A percentile compares a stretch with the other conserved stretches of the same genome.
Conservation (phyloP, 129 eudicot genomes). For the Solidago caesia region DNA sequence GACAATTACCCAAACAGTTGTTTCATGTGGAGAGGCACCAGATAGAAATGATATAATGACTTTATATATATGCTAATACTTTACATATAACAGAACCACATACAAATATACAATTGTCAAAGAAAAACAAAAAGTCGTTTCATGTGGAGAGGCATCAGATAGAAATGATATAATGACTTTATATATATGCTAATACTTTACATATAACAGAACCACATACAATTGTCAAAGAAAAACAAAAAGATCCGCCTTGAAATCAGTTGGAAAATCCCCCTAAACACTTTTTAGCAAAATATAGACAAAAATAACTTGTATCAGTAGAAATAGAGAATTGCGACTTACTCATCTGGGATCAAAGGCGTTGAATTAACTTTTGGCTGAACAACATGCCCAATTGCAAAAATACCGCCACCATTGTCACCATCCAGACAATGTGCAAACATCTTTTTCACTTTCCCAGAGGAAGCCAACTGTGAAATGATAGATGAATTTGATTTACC, state of each 20-base stretch:
- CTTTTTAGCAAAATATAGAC: background rate
- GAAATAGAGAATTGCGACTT: slow-evolving; percentile 34
- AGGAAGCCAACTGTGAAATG: slow-evolving; percentile 82
- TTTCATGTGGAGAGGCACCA: background rate
- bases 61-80: background rate
- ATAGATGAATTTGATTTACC: slow-evolving; percentile 87
- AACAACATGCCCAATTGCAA: slow-evolving; percentile 92
- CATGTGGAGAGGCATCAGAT: background rate
- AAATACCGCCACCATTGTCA: slow-evolving; percentile 89
- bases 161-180: background rate
- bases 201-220: background rate
- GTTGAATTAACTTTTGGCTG: slow-evolving; percentile 88
- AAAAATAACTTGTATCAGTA: background rate
- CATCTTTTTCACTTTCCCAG: slow-evolving; percentile 88
- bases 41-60: background rate
- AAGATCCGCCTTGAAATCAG: slow-evolving; percentile 9
- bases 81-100: background rate
- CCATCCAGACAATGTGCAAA: slow-evolving; percentile 98
- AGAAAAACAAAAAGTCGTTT: slow-evolving; percentile 7
- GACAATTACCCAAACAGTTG: slow-evolving; percentile 9
- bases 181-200: background rate
- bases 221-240: slow-evolving; percentile 5
- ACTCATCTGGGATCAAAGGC: slow-evolving; percentile 74
- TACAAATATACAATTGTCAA: slow-evolving; percentile 3
- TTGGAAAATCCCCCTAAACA: slow-evolving; percentile 1